phyloP scores from a whole-genome alignment of 176 grass and related monocot species.

The Saccharum spontaneum region DNA sequence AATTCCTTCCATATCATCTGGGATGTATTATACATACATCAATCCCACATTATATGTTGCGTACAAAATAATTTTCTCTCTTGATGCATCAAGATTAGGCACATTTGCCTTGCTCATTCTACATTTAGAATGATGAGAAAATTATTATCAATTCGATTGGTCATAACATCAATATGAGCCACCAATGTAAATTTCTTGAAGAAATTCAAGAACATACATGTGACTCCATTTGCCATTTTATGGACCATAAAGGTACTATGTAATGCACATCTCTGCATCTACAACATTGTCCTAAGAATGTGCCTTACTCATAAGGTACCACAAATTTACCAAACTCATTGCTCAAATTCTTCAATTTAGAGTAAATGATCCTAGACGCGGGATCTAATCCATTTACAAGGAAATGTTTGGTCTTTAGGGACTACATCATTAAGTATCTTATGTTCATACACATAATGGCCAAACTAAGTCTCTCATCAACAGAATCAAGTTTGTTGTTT shows the following conservation, averaged over 20 bases:
- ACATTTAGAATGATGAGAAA: not conserved
- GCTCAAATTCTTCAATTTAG: not conserved
- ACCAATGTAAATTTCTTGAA: not conserved
- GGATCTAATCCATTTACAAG: not conserved
- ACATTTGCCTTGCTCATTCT: not conserved
- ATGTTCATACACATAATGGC: not conserved
- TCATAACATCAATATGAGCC: not conserved
- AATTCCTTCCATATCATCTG: too few relatives aligned
- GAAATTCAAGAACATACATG: not conserved
- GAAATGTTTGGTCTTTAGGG: not conserved
- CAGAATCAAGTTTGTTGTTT: not conserved
- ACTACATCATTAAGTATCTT: too few relatives aligned
- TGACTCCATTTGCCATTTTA: not conserved
- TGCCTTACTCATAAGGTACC: not conserved
- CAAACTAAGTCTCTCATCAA: not conserved
- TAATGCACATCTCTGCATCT: not conserved
- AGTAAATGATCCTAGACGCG: not conserved
- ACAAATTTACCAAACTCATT: not conserved
- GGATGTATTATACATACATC: too few relatives aligned
- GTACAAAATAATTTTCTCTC: not conserved
- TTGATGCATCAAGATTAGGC: not conserved
- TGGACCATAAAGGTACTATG: not conserved
- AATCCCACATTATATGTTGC: too few relatives aligned
- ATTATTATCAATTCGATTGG: not conserved
- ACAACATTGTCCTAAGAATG: not conserved